These are phyloP conservation scores for Quercus agrifolia DNA, from an alignment of 306 rosid genomes.

Conservation along the genomic window DNA sequence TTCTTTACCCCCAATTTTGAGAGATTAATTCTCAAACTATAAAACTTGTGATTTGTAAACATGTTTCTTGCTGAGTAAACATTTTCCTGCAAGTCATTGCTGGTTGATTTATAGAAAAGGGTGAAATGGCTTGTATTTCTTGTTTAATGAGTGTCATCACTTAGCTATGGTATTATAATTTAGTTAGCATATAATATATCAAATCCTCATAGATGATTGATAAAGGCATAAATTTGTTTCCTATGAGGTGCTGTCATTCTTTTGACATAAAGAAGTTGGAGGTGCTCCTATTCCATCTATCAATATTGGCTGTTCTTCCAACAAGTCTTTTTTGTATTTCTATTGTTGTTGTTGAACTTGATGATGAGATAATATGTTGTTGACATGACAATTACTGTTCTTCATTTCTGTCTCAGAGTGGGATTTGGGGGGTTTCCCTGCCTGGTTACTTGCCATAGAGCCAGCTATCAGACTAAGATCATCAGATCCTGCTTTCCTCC, in stretches of 20 bases:
- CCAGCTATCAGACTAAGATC: conserved; percentile 75
- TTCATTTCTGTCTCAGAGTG: conserved; percentile 63
- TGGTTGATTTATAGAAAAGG: not conserved
- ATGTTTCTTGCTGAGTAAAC: not conserved
- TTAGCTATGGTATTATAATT: not conserved
- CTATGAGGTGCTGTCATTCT: not conserved
- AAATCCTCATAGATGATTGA: conserved; percentile 1
- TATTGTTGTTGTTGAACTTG: conserved; percentile 19
- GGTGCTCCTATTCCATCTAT: not conserved
- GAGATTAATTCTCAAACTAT: not conserved
- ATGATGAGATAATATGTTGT: not conserved
- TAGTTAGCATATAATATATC: not conserved
- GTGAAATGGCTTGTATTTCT: not conserved
- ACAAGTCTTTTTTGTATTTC: not conserved
- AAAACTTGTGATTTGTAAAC: not conserved
- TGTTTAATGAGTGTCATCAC: not conserved
- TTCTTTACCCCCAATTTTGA: too few relatives aligned
- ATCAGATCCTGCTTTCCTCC: conserved; percentile 72
- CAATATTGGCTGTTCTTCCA: not conserved
- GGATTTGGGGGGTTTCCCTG: conserved; percentile 96
- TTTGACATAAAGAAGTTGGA: too few relatives aligned
- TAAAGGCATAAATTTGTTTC: conserved; percentile 5
- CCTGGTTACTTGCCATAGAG: conserved; percentile 66
- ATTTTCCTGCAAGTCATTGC: not conserved
- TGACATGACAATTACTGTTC: not conserved